Base-by-base conservation (phyloP, 495 filamentous ascomycete genomes). In the Oidiodendron maius region DNA sequence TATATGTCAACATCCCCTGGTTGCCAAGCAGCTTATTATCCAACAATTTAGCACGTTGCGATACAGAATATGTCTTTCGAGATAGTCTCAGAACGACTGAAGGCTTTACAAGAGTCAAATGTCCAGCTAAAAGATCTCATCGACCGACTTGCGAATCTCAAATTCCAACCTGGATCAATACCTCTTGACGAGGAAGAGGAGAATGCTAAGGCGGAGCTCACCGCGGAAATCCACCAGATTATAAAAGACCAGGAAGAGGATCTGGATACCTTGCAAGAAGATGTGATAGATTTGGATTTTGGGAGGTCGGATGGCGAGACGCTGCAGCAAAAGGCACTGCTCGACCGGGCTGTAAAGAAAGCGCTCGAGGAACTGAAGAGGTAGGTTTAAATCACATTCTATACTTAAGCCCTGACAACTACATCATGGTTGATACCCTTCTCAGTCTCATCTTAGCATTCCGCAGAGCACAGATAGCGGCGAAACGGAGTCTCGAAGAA, bases 211-310 rank as follows among this genome's bases (percentile, higher is more conserved):
- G 48, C 82, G n/a, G 93, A 96, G 60, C 77, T 98, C 8, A 78
- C 79, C 41, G 66, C 78, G 18, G 88, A 93, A 61, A 96, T 96
- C 47, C 88, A 88, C 57, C 78, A 87, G 54, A 73, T 75, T 44
- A 68, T 98, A 40, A 86, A 88, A 58, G 87, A 93, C 46, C 80
- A 87, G 40, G 89, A 96, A 61, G 82, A 90, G 26, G 87, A 95
- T 48, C 75, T 96, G 40, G 91, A 95, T 61, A 63, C 93, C 11
- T 56, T 97, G 45, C 74, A 74, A 20, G 86, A 89, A 52, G 89
- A 95, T 44, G 79, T 90, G 36, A 78, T 82, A 46, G 87, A 86
- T 53, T 61, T 89, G 42, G 71, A 70, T 20, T 41, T 58, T 21
- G 71, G 64, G 23, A 62, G 62, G 1, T 43, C 69, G 0, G 75